Conservation (phyloP, 805 yeast species). For the Starmerella roubikii region DNA sequence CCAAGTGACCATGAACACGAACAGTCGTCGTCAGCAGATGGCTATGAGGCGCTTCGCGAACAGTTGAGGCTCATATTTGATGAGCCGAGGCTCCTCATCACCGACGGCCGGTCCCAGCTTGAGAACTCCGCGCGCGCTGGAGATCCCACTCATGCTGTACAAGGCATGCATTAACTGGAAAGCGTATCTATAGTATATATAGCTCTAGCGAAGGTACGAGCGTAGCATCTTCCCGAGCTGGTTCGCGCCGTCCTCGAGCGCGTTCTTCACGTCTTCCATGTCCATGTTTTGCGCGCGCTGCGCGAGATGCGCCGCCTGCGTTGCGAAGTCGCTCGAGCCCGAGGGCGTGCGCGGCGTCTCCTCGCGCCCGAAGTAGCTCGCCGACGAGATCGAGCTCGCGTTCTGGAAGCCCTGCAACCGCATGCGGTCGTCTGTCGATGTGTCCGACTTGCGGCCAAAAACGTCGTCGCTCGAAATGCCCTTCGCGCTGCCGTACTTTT, state of each 20-base stretch:
- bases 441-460: slow-evolving; percentile 84
- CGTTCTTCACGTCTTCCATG: slow-evolving; percentile 76
- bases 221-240: slow-evolving; percentile 74
- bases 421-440: slow-evolving; percentile 48
- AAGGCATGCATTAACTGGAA: no score
- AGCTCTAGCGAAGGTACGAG: slow-evolving; percentile 43
- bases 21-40: no score
- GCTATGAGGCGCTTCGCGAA: no score
- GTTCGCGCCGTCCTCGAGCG: slow-evolving; percentile 85
- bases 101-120: no score
- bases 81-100: no score
- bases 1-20: no score
- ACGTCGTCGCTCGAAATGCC: slow-evolving; percentile 92
- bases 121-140: no score
- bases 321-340: slow-evolving; percentile 23
- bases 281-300: slow-evolving; percentile 61
- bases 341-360: slow-evolving; percentile 28
- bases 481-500: slow-evolving; percentile 75
- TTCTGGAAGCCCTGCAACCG: slow-evolving; percentile 72
- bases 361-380: slow-evolving; percentile 83
- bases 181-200: no score
- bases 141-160: no score
- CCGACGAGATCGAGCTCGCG: slow-evolving; percentile 82
- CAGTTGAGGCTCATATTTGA: no score
- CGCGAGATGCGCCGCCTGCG: slow-evolving; percentile 21